These are phyloP conservation scores for Quercus cerris DNA, from an alignment of 306 rosid species.

Conservation along the genomic window DNA sequence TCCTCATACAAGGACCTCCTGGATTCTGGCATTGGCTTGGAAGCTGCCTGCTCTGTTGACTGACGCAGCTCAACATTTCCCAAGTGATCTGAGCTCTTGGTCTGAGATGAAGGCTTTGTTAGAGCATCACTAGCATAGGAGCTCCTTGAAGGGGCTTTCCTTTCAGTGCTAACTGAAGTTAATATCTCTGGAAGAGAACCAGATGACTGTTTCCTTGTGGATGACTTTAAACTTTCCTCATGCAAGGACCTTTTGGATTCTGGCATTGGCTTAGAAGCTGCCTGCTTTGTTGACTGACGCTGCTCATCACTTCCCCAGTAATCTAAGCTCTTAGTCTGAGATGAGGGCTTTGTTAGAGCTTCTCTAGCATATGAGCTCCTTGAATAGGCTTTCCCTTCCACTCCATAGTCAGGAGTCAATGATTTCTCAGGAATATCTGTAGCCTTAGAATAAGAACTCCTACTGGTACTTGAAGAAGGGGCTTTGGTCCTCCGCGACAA, in stretches of 20 bases:
- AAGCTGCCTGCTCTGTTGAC: conserved; percentile 21
- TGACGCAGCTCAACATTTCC: conserved; percentile 16
- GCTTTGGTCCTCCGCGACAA: conserved; percentile 61
- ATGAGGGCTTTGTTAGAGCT: conserved; percentile 20
- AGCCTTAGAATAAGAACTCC: conserved; percentile 26
- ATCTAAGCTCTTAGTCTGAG: conserved; percentile 38
- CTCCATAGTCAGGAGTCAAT: conserved; percentile 28
- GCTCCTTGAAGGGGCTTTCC: conserved; percentile 46
- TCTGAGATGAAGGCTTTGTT: conserved; percentile 25
- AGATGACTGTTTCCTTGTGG: conserved; percentile 28
- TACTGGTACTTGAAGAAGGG: conserved; percentile 38
- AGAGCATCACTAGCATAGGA: conserved; percentile 30
- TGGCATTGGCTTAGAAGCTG: conserved; percentile 26
- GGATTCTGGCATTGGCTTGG: conserved; percentile 32
- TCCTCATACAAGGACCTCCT: conserved; percentile 32
- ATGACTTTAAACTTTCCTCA: conserved; percentile 31
- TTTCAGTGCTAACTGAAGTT: conserved; percentile 31
- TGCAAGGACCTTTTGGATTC: conserved; percentile 30
- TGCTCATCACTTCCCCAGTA: conserved; percentile 19
- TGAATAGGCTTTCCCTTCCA: conserved; percentile 50
- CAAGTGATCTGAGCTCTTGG: conserved; percentile 31
- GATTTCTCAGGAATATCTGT: conserved; percentile 22
- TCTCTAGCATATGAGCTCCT: conserved; percentile 36
- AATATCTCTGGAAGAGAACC: conserved; percentile 31
- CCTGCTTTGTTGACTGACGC: conserved; percentile 20